phyloP scores from a whole-genome alignment of 345 rosid genomes.

The Trapa bicornis region DNA sequence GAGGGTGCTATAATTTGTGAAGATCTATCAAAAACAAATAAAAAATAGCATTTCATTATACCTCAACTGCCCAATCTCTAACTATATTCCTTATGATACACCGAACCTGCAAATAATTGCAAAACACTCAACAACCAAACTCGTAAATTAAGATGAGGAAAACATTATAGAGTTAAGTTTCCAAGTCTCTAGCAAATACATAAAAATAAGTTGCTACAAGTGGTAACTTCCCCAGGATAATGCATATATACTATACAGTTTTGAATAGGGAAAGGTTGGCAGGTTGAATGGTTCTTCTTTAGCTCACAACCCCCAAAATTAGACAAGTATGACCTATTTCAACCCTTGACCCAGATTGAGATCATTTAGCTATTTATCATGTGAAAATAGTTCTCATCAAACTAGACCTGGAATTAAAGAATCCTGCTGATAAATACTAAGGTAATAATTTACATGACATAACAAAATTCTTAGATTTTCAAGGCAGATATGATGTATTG shows the following conservation, averaged over 20 bases:
- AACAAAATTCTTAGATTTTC: not conserved
- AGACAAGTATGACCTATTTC: not conserved
- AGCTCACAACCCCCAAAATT: not conserved
- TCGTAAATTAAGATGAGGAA: not conserved
- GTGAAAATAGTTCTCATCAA: not conserved
- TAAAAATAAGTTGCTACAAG: not conserved
- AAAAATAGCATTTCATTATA: conserved; percentile 11
- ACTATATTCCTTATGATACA: conserved; percentile 91
- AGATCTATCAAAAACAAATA: not conserved
- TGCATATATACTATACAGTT: not conserved
- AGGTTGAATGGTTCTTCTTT: not conserved
- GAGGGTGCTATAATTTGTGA: not conserved
- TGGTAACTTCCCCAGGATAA: not conserved
- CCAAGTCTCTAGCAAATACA: not conserved
- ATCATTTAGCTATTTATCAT: not conserved
- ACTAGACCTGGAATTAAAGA: not conserved
- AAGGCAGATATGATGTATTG: not conserved
- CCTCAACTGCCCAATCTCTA: conserved; percentile 99
- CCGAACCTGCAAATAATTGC: conserved; percentile 58
- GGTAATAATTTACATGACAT: not conserved
- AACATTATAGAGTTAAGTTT: not conserved
- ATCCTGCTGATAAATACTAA: not conserved
- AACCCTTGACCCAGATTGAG: not conserved
- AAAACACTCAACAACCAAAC: not conserved
- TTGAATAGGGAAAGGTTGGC: not conserved